Evolutionary conservation across 225 moss, liverwort and hornwort genomes (phyloP).

Genomic region (Physcomitrellopsis africana): DNA sequence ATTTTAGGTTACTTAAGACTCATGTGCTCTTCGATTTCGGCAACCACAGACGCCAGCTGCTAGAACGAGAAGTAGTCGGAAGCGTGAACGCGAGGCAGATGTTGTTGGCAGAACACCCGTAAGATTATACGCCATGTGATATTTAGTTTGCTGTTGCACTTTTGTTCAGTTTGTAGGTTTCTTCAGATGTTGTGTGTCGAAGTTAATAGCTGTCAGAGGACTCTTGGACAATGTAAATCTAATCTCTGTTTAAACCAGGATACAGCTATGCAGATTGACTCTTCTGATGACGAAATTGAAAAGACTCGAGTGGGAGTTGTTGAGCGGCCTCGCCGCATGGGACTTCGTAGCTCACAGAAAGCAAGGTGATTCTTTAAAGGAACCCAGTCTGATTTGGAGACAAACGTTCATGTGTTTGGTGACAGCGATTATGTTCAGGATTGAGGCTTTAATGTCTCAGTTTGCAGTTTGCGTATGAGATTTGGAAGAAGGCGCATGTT

Average conservation of each 20-base stretch:
- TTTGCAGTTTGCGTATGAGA: conserved; percentile 32
- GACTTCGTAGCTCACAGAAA: conserved; percentile 52
- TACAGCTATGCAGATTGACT: conserved; percentile 86
- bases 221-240: conserved; percentile 10
- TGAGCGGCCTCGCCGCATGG: conserved; percentile 43
- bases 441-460: conserved; percentile 7
- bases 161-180: conserved; percentile 15
- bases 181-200: neutral
- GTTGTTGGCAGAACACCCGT: conserved; percentile 58
- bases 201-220: neutral
- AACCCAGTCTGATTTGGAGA: conserved; percentile 25
- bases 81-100: conserved; percentile 45
- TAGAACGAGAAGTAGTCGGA: conserved; percentile 38
- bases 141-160: neutral
- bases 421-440: conserved; percentile 23
- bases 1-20: conserved; percentile 13
- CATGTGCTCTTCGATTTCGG: conserved; percentile 16
- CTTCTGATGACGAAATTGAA: conserved; percentile 77
- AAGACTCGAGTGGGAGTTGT: conserved; percentile 36
- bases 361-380: conserved; percentile 40
- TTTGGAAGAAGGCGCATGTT: conserved; percentile 10
- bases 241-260: conserved; percentile 56
- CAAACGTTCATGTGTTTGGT: conserved; percentile 17
- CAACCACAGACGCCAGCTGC: conserved; percentile 44
- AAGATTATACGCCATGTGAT: conserved; percentile 33